A percentile compares a stretch with the other conserved stretches of the same genome.
These are phyloP conservation scores for Cardamine occulta DNA, from an alignment of 345 rosid genomes.

Conservation along the genomic window DNA sequence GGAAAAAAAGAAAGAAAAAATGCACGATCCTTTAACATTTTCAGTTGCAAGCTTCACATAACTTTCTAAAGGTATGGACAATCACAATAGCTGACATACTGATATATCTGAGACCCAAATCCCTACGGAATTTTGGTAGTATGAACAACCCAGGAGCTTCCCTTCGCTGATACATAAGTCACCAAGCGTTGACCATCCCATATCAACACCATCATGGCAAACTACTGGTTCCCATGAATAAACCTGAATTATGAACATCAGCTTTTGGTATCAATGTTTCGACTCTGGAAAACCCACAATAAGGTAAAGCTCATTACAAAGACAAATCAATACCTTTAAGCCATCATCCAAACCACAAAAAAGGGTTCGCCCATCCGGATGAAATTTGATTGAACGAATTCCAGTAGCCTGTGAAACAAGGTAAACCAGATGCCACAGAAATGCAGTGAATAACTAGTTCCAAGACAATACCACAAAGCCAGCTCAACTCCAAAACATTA, in stretches of 20 bases:
- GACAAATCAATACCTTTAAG: conserved; percentile 68
- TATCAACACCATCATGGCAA: conserved; percentile 81
- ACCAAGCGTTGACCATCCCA: conserved; percentile 94
- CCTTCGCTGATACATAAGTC: conserved; percentile 87
- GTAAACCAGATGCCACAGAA: conserved; percentile 2
- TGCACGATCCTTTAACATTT: conserved; percentile 9
- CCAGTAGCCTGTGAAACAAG: conserved; percentile 67
- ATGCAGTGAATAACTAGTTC: not conserved
- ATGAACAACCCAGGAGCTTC: conserved; percentile 88
- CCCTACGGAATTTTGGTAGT: conserved; percentile 76
- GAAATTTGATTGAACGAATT: conserved; percentile 73
- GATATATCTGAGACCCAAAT: conserved; percentile 87
- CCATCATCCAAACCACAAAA: conserved; percentile 89
- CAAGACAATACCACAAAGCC: not conserved
- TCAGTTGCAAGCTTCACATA: conserved; percentile 15
- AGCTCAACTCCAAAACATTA: conserved; percentile 8
- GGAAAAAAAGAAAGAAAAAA: conserved; percentile 6
- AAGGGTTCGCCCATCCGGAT: conserved; percentile 90
- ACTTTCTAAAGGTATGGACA: conserved; percentile 8
- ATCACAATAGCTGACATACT: conserved; percentile 52
- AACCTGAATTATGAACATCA: conserved; percentile 61
- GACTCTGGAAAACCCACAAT: conserved; percentile 4
- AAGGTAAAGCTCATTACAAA: not conserved
- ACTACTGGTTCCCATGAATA: conserved; percentile 98
- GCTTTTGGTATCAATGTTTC: conserved; percentile 8